Evolutionary conservation across 306 rosid species (phyloP).

Genomic region (Glycine soja): DNA sequence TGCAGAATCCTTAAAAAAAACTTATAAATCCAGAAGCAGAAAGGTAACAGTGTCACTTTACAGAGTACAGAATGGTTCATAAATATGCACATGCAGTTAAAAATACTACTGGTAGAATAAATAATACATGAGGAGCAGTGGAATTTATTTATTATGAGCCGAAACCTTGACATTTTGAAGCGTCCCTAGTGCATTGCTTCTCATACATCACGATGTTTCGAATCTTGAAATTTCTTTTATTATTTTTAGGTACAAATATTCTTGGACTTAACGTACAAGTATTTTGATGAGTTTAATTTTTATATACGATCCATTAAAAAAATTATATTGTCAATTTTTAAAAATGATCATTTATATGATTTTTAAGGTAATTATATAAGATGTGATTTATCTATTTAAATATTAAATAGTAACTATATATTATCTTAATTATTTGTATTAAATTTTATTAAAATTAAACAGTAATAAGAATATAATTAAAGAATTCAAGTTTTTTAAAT

Average conservation of each 20-base stretch:
- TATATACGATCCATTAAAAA: too few relatives aligned
- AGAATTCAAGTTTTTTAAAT: neutral
- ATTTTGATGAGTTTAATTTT: too few relatives aligned
- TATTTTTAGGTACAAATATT: too few relatives aligned
- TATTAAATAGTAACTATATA: neutral
- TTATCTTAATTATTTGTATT: neutral
- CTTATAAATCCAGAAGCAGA: neutral
- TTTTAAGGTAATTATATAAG: neutral
- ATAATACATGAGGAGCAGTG: neutral
- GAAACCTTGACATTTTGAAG: too few relatives aligned
- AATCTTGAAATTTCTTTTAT: too few relatives aligned
- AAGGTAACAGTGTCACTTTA: neutral
- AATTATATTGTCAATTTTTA: too few relatives aligned
- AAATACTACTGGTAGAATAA: neutral
- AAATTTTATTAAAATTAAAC: neutral
- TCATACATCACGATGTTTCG: too few relatives aligned
- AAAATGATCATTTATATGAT: too few relatives aligned
- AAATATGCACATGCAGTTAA: neutral
- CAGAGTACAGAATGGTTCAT: neutral
- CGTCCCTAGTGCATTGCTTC: too few relatives aligned
- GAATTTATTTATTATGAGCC: neutral
- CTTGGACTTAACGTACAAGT: too few relatives aligned
- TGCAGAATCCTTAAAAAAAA: too few relatives aligned
- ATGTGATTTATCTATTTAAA: neutral
- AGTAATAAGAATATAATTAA: neutral